Base-by-base conservation (phyloP, 176 grass and related monocot genomes). In the Themeda triandra region DNA sequence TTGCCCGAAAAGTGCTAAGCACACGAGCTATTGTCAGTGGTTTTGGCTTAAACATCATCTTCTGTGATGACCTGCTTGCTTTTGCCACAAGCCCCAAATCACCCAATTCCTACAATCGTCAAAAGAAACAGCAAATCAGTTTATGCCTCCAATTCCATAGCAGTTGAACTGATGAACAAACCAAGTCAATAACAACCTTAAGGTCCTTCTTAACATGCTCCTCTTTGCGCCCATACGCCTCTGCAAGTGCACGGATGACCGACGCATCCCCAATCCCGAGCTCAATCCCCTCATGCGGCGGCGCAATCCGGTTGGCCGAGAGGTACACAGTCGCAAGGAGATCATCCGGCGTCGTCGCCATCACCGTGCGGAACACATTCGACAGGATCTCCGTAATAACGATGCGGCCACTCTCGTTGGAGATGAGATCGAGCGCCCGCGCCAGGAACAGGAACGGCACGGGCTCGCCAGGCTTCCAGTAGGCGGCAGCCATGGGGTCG, bases 61-160 rank as follows among this genome's bases (percentile, higher is more conserved):
- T 95, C 83, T 95, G 93, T 4, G 96, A 96, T 1, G 79, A 96
- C 67, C 96, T 88, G 89, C 96, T 99, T 77, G 92, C 88, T 92
- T 98, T 98, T 0, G 96, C 96, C 75, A 99, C 93, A 81, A 99
- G 89, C 51, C 96, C 96, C 81, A 99, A 89, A 87, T 99, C 96
- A 80, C 96, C 96, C 79, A 99, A 78, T 88, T 95, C 96, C 96
- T 98, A 74, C 35, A 85, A 78, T 39, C 12, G 1, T n/a, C 60
- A 66, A 60, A 1, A 84, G 10, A 83, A 74, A 80, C 28, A 80
- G 35, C 3, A 31, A 78, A 30, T 82, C 73, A 80, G 48, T 35
- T 46, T 78, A 48, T 19, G 73, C 14, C 28, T 63, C 56, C 18
- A 39, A 74, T 18, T 73, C 25, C 3, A 74, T 75, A 74, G 46